Conservation (phyloP, 345 rosid species). For the Heritiera littoralis region DNA sequence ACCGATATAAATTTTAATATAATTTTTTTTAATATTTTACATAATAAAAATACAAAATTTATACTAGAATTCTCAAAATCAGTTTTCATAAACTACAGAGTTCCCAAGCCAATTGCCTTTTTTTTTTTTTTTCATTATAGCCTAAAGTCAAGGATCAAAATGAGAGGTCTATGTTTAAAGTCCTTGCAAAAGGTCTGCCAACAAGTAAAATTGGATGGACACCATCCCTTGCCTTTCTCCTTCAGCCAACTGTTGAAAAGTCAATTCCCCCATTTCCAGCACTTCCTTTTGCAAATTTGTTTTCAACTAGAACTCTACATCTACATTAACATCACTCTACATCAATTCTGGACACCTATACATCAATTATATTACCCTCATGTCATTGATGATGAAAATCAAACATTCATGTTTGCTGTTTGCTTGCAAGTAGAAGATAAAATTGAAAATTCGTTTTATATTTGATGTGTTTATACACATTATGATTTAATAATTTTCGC, state of each 20-base stretch:
- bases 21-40: too few relatives aligned
- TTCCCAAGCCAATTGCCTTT: background rate
- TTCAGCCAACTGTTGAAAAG: background rate
- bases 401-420: background rate
- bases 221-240: background rate
- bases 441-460: too few relatives aligned
- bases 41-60: too few relatives aligned
- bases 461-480: too few relatives aligned
- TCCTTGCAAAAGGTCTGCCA: background rate
- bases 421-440: too few relatives aligned
- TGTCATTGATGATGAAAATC: constrained; percentile 11
- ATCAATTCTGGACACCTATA: background rate
- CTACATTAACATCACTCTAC: background rate
- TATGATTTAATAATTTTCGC: too few relatives aligned
- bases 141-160: background rate
- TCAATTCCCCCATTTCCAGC: constrained; percentile 16
- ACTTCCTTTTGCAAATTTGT: constrained; percentile 5
- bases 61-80: too few relatives aligned
- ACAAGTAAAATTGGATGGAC: background rate
- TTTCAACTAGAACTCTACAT: constrained; percentile 18
- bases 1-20: too few relatives aligned
- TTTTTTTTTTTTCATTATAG: background rate
- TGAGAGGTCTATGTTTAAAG: constrained; percentile 13
- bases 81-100: too few relatives aligned
- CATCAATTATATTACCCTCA: background rate